Evolutionary conservation across 2,329 filamentous ascomycete genomes (phyloP), one percentile per base, ranked within the genome.

Genomic region (Colletotrichum kahawae): DNA sequence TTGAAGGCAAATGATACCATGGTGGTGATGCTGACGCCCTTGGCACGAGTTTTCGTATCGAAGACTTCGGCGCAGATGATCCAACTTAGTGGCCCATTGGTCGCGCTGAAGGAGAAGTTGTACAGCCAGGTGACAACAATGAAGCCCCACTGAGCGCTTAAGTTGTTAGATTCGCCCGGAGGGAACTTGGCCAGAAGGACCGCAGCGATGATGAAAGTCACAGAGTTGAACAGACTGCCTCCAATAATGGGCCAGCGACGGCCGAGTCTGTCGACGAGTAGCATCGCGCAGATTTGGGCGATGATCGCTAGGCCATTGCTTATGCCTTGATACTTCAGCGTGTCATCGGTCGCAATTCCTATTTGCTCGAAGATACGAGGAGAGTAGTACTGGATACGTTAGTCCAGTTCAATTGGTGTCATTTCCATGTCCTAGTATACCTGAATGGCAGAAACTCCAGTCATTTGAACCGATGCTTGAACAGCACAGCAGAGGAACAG

Each of bases 1-100:
- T 94, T 94, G 85, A 94, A 95, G 2, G 93, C 93, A 82, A 94
- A 95, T 12, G 89, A 92, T 0, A 86, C 88, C 93, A 95, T 95
- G 4, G 92, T 93, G 0, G 93, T 93, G 76, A 95, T 91, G 2
- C 92, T 92, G 3, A 95, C 93, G 78, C 93, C 93, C 85, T 95
- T 95, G 63, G 91, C 88, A 48, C 94, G 89, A 0, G 93, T 95
- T 75, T 92, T 90, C 1, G 93, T 95, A 83, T 95, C 94, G 84
- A 95, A 95, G 33, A 95, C 93, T 81, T 95, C 93, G 62, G 93
- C 92, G 0, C 90, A 90, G 76, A 92, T 91, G 78, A 90, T 90
- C 89, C 83, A 89, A 1, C 81, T 83, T 4, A 95, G 84, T 0
- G 93, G 93, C 90, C 93, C 92, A 92, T 94, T 14, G 88, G 88